Evolutionary conservation across 73 alveolate genomes (phyloP).

Genomic region (Symbiodinium natans): DNA sequence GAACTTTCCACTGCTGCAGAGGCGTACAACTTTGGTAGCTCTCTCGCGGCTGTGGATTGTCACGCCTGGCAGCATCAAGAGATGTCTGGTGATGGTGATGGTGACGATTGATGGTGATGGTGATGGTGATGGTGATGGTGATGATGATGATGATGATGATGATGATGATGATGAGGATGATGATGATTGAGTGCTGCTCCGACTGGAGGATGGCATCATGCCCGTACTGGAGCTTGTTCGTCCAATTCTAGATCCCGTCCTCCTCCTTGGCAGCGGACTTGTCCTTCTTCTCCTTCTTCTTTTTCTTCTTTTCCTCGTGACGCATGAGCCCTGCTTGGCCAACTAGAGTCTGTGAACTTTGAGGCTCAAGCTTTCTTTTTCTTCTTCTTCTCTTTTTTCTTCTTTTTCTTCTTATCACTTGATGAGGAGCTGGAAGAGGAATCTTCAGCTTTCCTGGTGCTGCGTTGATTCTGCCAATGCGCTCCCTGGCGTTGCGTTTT

Average conservation of each 20-base stretch:
- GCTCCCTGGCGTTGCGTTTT: neutral
- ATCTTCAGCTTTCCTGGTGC: slow-evolving; percentile 68
- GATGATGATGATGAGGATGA: too few species aligned
- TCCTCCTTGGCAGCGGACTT: slow-evolving; percentile 49
- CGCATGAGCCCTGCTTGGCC: neutral
- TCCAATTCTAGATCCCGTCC: too few species aligned
- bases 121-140: too few species aligned
- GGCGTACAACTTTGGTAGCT: neutral
- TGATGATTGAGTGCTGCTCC: too few species aligned
- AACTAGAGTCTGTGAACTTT: too few species aligned
- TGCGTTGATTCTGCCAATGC: neutral
- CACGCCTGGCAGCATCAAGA: neutral
- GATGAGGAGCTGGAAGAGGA: slow-evolving; percentile 86
- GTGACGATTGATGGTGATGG: too few species aligned
- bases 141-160: too few species aligned
- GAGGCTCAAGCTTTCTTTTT: slow-evolving; percentile 27
- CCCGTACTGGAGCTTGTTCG: too few species aligned
- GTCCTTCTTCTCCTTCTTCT: slow-evolving; percentile 57
- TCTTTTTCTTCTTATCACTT: slow-evolving; percentile 48
- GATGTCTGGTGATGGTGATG: too few species aligned
- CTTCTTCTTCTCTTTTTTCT: slow-evolving; percentile 52
- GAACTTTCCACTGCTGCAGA: neutral
- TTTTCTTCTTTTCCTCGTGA: slow-evolving; percentile 37
- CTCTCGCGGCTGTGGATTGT: neutral
- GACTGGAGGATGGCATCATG: too few species aligned